Evolutionary conservation across 2,329 filamentous ascomycete genomes (phyloP).

Genomic region (Fusarium fujikuroi): DNA sequence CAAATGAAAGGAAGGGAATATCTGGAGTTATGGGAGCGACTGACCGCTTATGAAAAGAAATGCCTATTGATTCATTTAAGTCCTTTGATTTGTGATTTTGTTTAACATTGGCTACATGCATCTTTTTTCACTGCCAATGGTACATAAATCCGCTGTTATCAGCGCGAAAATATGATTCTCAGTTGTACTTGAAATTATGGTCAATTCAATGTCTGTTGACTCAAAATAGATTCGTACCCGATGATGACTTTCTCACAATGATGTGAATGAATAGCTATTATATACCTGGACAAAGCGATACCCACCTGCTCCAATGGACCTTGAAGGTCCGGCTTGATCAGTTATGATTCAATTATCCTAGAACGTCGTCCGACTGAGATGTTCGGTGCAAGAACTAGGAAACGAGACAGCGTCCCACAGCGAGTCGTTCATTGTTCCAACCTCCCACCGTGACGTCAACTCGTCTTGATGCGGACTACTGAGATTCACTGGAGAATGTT

Average conservation of each 20-base stretch:
- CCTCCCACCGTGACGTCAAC: slow-evolving; percentile 30
- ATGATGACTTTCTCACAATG: not conserved
- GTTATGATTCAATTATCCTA: slow-evolving; percentile 7
- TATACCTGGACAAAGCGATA: not conserved
- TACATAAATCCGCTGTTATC: not conserved
- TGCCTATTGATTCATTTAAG: slow-evolving; percentile 14
- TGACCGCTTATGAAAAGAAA: slow-evolving; percentile 30
- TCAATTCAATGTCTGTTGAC: not conserved
- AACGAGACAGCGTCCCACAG: not conserved
- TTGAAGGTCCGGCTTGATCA: not conserved
- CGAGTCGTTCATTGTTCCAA: not conserved
- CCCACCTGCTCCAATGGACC: not conserved
- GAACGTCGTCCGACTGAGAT: slow-evolving; percentile 40
- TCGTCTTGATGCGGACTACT: slow-evolving; percentile 28
- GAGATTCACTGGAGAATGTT: not conserved
- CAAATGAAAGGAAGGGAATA: slow-evolving; percentile 21
- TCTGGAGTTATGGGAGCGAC: slow-evolving; percentile 37
- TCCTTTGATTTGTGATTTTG: slow-evolving; percentile 1
- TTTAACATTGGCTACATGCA: not conserved
- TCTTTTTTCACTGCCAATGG: not conserved
- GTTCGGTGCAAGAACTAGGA: slow-evolving; percentile 37
- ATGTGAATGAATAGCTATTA: not conserved
- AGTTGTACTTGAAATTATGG: not conserved
- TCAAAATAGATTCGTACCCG: not conserved
- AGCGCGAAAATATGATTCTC: not conserved